A percentile compares a stretch with the other conserved stretches of the same genome.
Conservation (phyloP, 1,284 basidiomycete genomes). For the Gymnopus androsaceus region DNA sequence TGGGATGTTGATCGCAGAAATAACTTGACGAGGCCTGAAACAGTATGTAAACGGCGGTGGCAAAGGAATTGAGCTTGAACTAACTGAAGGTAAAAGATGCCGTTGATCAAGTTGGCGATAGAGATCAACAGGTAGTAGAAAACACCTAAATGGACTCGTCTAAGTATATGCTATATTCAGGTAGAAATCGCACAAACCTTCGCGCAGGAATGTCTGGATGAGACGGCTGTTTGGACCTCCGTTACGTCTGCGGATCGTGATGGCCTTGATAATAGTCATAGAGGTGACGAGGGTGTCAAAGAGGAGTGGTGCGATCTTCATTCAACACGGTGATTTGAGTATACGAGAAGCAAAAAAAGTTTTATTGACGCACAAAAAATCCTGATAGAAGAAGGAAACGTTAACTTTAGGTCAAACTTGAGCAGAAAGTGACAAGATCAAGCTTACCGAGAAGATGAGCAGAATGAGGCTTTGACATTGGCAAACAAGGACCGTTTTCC, state of each 20-base stretch:
- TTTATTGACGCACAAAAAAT: conserved; percentile 57
- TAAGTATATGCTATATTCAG: not conserved
- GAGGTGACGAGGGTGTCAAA: conserved; percentile 77
- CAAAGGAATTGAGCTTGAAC: conserved; percentile 24
- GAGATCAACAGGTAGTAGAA: conserved; percentile 83
- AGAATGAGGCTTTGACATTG: conserved; percentile 74
- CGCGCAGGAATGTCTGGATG: conserved; percentile 79
- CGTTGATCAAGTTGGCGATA: conserved; percentile 78
- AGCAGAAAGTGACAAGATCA: conserved; percentile 17
- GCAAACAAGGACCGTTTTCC: conserved; percentile 69
- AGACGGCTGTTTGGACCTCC: conserved; percentile 75
- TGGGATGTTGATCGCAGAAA: conserved; percentile 84
- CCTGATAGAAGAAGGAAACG: conserved; percentile 37
- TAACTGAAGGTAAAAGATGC: conserved; percentile 81
- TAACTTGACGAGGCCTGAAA: conserved; percentile 69
- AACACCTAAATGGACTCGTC: conserved; percentile 50
- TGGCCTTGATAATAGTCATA: conserved; percentile 76
- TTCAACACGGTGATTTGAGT: not conserved
- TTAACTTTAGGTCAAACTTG: conserved; percentile 19
- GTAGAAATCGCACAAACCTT: conserved; percentile 49
- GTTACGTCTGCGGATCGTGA: conserved; percentile 68
- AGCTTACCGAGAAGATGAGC: conserved; percentile 71
- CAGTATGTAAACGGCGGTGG: conserved; percentile 13
- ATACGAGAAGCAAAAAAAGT: not conserved
- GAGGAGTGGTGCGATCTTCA: conserved; percentile 71